Conservation (phyloP, 441 rosid genomes). For the Pelargonium myrrhifolium region DNA sequence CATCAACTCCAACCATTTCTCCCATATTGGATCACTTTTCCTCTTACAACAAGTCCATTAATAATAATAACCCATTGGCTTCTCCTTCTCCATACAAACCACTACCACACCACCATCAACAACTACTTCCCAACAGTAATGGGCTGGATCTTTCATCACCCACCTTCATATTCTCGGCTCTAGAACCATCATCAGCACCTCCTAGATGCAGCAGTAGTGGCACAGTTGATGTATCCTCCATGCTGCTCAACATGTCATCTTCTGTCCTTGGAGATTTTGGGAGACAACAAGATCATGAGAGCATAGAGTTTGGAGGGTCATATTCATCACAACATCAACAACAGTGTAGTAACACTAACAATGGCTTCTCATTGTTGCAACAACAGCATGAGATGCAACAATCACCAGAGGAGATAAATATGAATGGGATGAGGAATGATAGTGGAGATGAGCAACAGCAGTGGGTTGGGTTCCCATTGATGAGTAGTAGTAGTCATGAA, state of each 20-base stretch:
- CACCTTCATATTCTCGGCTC: conserved; percentile 34
- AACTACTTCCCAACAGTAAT: not conserved
- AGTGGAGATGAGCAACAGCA: not conserved
- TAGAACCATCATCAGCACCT: conserved; percentile 25
- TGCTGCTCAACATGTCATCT: conserved; percentile 42
- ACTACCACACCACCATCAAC: not conserved
- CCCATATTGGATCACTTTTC: conserved; percentile 30
- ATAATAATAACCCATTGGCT: conserved; percentile 18
- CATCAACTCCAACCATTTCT: conserved; percentile 23
- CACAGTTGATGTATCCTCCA: conserved; percentile 31
- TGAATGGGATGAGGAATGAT: not conserved
- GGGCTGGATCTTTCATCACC: not conserved
- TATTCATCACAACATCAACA: too few species aligned
- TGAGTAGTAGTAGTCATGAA: conserved; percentile 18
- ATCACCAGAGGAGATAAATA: not conserved
- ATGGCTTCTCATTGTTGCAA: conserved; percentile 18
- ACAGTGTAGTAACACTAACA: too few species aligned
- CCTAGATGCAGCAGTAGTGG: conserved; percentile 15
- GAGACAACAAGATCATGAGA: conserved; percentile 15
- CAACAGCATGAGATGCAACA: conserved; percentile 25
- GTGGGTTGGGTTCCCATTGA: not conserved
- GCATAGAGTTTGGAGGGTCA: conserved; percentile 20
- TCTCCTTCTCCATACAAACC: conserved; percentile 7
- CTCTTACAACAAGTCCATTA: conserved; percentile 18
- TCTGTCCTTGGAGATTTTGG: conserved; percentile 32